phyloP scores from a whole-genome alignment of 2,329 filamentous ascomycete species.

The Cytospora piceae region DNA sequence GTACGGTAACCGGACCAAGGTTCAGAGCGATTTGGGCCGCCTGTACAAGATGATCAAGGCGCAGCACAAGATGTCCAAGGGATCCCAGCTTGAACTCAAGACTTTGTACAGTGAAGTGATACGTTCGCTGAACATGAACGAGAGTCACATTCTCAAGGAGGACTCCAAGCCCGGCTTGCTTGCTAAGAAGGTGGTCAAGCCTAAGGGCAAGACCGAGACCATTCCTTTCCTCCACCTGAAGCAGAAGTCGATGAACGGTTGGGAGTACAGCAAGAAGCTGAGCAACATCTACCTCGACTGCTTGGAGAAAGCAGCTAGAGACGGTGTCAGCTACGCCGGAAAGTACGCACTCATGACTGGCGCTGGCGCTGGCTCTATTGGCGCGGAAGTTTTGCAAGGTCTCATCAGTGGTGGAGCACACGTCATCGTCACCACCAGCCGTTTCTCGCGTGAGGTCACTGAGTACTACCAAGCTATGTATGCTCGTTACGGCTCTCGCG shows the following conservation, averaged over 20 bases:
- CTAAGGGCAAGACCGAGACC: constrained; percentile 93
- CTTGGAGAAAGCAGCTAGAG: constrained; percentile 83
- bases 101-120: constrained; percentile 91
- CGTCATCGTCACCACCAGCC: constrained; percentile 93
- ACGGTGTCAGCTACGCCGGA: constrained; percentile 87
- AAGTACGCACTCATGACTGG: constrained; percentile 99
- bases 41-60: constrained; percentile 99
- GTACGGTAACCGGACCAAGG: constrained; percentile 97
- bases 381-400: constrained; percentile 93
- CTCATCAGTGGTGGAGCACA: constrained; percentile 95
- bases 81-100: constrained; percentile 96
- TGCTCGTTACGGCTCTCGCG: constrained; percentile 86
- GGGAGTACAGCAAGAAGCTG: constrained; percentile 99
- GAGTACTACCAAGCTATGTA: constrained; percentile 99
- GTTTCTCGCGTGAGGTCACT: constrained; percentile 95
- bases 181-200: constrained; percentile 60
- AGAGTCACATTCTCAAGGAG: constrained; percentile 92
- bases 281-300: constrained; percentile 92
- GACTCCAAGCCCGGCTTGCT: constrained; percentile 64
- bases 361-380: constrained; percentile 95
- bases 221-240: constrained; percentile 98
- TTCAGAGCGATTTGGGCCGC: constrained; percentile 90
- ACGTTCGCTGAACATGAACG: constrained; percentile 94
- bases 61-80: constrained; percentile 96
- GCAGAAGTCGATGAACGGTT: constrained; percentile 89